Evolutionary conservation across 192 early-diverging fungal species (phyloP), one percentile per base, ranked within the genome.

Genomic region (Gorgonomyces haynaldii): DNA sequence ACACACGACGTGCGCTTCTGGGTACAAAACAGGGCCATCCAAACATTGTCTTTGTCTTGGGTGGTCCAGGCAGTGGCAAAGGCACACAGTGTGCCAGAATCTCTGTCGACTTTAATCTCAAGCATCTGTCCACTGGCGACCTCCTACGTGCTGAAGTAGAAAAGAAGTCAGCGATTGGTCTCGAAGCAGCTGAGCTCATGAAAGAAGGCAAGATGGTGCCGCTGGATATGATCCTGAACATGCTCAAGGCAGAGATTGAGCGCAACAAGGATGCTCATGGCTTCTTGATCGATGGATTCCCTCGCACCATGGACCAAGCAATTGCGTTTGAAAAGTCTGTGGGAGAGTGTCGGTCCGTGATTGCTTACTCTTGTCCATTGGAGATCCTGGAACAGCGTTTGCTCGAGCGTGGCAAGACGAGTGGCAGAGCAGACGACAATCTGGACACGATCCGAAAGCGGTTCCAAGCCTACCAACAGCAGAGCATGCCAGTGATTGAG

Each of bases 141-240:
- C 65, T 98, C 6, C 69, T 98, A 38, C 83, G 96, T 22, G 89
- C 69, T n/a, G 93, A 98, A 59, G 86, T 90, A 40, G 52, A 54
- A 10, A 66, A 47, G 9, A 55, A 55, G 13, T 61, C 71, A 8
- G 43, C 50, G 7, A 32, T 64, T 20, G 92, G 88, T 44, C 83
- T 88, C 52, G 61, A 93, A 52, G 89, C 95, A 50, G 78, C 81
- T 28, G 68, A 65, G 17, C 83, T 85, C 42, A 96, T 98, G 65
- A 85, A 83, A 37, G 89, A 93, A 51, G 95, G 95, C 17, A 64
- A 86, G 51, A 95, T 96, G 57, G 96, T 98, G 5, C 96, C 93
- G 20, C 53, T 62, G 67, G 57, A 47, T 28, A 29, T 37, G 4
- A 12, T 60, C 0, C 27, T 38, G 22, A 24, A 37, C 16, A 36